Evolutionary conservation across 2,329 filamentous ascomycete species (phyloP), one percentile per base, ranked within the genome.

Genomic region (Ramularia endophylla): DNA sequence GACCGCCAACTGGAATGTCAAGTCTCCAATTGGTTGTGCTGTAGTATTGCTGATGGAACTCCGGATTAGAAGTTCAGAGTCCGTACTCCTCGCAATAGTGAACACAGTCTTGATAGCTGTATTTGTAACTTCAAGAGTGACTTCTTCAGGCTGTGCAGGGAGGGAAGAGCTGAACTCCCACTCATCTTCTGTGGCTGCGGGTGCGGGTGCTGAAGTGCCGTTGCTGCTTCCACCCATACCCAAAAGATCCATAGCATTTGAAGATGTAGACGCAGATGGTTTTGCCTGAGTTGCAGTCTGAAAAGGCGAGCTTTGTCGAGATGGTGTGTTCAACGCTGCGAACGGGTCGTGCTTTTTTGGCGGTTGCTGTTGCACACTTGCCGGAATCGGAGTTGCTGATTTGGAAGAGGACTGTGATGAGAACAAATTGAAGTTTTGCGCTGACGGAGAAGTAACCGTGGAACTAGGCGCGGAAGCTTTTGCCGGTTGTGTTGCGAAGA

Each of bases 151-250:
- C 25, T 78, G 73, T 46, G 78, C 73, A 3, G 90, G 90, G 11
- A 95, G 72, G 0, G 90, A 83, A 0, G 90, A 97, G 3, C 86
- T 80, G 62, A 97, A 97, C 17, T 80, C 85, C 89, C 90, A 97
- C 58, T 97, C 90, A 50, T 97, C 90, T 37, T 95, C 90, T 15
- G 46, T 25, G 2, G 44, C 36, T 12, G 50, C 38, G 16, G 46
- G 18, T 2, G 48, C 28, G 2, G 85, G 79, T 37, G 63, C 53
- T 5, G 61, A 47, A 69, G 70, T 41, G 19, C 50, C 47, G 29
- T 51, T 52, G 43, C 46, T 47, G 29, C 31, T 42, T 67, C 57
- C 33, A 56, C 51, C 42, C 50, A 57, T 50, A 43, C 56, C 58
- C 4, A 56, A 46, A 15, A 56, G 49, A 51, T 57, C 54, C 31